These are phyloP conservation scores for Pseudofabraea citricarpa DNA, from an alignment of 2,329 filamentous ascomycete species.

Conservation along the genomic window DNA sequence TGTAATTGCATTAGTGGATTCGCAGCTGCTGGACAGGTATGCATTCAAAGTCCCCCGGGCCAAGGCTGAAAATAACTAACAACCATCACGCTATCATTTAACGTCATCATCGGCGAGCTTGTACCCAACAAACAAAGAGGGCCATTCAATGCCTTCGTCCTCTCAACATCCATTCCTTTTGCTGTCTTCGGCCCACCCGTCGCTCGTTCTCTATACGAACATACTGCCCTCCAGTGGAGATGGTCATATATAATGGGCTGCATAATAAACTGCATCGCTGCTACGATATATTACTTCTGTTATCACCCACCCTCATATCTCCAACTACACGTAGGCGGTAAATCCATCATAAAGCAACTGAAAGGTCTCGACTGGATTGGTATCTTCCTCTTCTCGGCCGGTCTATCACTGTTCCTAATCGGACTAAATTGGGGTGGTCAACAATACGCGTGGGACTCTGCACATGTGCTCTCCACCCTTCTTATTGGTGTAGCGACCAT, in stretches of 20 bases:
- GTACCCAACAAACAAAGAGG: slow-evolving; percentile 38
- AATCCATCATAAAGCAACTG: slow-evolving; percentile 31
- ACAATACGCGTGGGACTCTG: slow-evolving; percentile 33
- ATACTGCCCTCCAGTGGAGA: slow-evolving; percentile 39
- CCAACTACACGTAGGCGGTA: slow-evolving; percentile 33
- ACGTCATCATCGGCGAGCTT: slow-evolving; percentile 36
- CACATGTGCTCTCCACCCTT: slow-evolving; percentile 18
- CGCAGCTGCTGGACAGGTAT: slow-evolving; percentile 30
- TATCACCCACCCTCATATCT: slow-evolving; percentile 43
- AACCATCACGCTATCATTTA: slow-evolving; percentile 33
- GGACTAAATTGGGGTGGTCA: slow-evolving; percentile 43
- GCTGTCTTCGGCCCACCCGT: slow-evolving; percentile 43
- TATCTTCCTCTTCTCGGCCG: slow-evolving; percentile 36
- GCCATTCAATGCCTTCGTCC: slow-evolving; percentile 31
- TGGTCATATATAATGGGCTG: slow-evolving; percentile 45
- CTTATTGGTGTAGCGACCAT: slow-evolving; percentile 14
- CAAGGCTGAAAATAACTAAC: background rate
- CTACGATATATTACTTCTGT: slow-evolving; percentile 36
- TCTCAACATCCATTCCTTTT: slow-evolving; percentile 35
- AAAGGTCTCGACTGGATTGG: slow-evolving; percentile 36
- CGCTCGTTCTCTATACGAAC: slow-evolving; percentile 36
- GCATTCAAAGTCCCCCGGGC: background rate
- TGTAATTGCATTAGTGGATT: slow-evolving; percentile 33
- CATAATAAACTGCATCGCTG: slow-evolving; percentile 35
- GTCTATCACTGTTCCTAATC: slow-evolving; percentile 41